These are phyloP conservation scores for Paecilomyces dactylethromorphus DNA, from an alignment of 2,329 filamentous ascomycete species.

Conservation along the genomic window DNA sequence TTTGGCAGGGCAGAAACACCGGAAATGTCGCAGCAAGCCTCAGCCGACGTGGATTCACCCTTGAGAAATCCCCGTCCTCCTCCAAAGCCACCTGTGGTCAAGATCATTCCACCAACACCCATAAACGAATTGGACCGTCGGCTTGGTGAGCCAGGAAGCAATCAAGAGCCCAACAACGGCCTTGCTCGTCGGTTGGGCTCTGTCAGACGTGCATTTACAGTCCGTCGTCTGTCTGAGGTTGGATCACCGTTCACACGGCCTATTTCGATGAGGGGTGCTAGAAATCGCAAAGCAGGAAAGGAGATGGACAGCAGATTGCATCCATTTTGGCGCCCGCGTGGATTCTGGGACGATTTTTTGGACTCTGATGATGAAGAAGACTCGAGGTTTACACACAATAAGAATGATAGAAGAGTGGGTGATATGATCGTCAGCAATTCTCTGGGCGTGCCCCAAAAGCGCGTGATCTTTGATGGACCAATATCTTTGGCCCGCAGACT, in stretches of 20 bases:
- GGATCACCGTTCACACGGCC: conserved; percentile 30
- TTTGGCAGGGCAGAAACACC: conserved; percentile 19
- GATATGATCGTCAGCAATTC: conserved; percentile 50
- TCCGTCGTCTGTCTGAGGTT: conserved; percentile 35
- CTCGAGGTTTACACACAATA: conserved; percentile 7
- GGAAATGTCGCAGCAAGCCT: conserved; percentile 11
- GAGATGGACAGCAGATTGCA: conserved; percentile 46
- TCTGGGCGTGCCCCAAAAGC: conserved; percentile 47
- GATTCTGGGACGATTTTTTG: conserved; percentile 56
- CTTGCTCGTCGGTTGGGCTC: conserved; percentile 27
- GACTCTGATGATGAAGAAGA: conserved; percentile 34
- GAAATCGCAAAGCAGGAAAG: conserved; percentile 36
- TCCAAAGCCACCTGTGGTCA: conserved; percentile 50
- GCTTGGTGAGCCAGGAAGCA: conserved; percentile 17
- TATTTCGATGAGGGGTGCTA: conserved; percentile 33
- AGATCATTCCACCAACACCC: conserved; percentile 51
- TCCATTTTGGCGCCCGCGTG: conserved; percentile 57
- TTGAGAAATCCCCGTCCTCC: conserved; percentile 53
- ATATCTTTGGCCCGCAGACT: conserved; percentile 27
- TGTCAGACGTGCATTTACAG: conserved; percentile 29
- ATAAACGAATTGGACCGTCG: conserved; percentile 35
- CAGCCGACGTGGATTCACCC: conserved; percentile 45
- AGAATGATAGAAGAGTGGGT: conserved; percentile 19
- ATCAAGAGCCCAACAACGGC: conserved; percentile 13
- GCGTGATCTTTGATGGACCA: conserved; percentile 37